phyloP scores from a whole-genome alignment of 176 grass and related monocot species.

The Bolboschoenus planiculmis region DNA sequence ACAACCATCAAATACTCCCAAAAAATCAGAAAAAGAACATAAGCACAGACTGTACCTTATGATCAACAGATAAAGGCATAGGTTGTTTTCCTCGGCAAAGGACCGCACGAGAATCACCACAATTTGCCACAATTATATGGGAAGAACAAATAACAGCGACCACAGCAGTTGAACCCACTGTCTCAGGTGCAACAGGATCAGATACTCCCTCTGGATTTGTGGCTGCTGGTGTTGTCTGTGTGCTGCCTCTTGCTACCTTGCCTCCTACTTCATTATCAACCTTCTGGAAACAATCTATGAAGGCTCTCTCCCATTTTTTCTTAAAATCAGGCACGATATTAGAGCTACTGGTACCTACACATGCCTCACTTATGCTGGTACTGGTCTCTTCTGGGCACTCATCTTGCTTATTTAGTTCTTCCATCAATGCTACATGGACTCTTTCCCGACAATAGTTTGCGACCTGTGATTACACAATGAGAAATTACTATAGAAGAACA shows the following conservation, averaged over 20 bases:
- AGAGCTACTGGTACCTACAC: not conserved
- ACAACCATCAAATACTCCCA: not conserved
- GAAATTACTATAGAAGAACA: not conserved
- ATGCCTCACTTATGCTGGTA: not conserved
- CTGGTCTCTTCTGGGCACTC: not conserved
- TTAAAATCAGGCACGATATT: conserved; percentile 25
- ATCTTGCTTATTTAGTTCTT: conserved; percentile 39
- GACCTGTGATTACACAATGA: conserved; percentile 30
- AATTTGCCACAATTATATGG: conserved; percentile 68
- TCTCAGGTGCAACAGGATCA: conserved; percentile 64
- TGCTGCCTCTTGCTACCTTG: conserved; percentile 6
- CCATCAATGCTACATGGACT: conserved; percentile 34
- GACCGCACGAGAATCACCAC: conserved; percentile 80
- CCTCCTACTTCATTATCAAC: conserved; percentile 60
- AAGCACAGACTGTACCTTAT: conserved; percentile 47
- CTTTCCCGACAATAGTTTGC: conserved; percentile 57
- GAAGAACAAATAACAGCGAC: conserved; percentile 58
- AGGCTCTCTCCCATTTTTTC: conserved; percentile 56
- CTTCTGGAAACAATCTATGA: conserved; percentile 52
- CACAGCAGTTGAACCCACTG: conserved; percentile 74
- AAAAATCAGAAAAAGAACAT: not conserved
- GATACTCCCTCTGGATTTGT: not conserved
- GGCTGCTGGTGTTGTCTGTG: not conserved
- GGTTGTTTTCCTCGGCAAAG: conserved; percentile 77
- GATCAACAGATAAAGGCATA: conserved; percentile 60